Evolutionary conservation across 2,329 filamentous ascomycete species (phyloP).

Genomic region (Scortechinia acanthostroma): DNA sequence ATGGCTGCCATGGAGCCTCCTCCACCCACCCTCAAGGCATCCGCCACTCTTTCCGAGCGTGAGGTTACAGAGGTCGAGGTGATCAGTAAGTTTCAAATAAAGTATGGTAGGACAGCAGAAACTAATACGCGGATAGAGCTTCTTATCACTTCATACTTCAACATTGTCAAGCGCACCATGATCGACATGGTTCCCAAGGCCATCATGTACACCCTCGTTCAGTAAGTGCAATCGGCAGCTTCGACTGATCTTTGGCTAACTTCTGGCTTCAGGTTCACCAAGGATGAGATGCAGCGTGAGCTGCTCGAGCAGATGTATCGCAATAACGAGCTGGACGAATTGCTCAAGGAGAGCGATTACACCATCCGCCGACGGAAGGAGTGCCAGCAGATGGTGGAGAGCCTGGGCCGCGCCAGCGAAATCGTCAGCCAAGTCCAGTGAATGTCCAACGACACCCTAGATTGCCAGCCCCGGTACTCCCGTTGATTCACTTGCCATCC

Average conservation of each 20-base stretch:
- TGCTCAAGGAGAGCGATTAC: conserved; percentile 97
- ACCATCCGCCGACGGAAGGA: conserved; percentile 91
- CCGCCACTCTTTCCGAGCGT: conserved; percentile 84
- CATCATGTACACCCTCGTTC: conserved; percentile 93
- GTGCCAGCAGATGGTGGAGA: conserved; percentile 98
- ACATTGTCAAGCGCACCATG: conserved; percentile 96
- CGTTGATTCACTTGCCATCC: too few species aligned
- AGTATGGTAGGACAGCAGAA: too few species aligned
- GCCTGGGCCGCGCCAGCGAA: conserved; percentile 79
- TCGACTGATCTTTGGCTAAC: too few species aligned
- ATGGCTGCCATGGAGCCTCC: conserved; percentile 98
- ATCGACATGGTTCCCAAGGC: conserved; percentile 99
- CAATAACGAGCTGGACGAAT: conserved; percentile 78
- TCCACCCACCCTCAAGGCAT: conserved; percentile 86
- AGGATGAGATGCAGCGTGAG: conserved; percentile 97
- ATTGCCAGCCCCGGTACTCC: too few species aligned
- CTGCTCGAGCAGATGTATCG: conserved; percentile 97
- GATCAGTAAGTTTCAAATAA: conserved; percentile 68
- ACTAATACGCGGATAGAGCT: conserved; percentile 53
- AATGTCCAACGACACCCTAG: too few species aligned
- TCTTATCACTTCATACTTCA: conserved; percentile 92
- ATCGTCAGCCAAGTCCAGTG: conserved; percentile 72
- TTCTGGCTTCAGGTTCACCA: conserved; percentile 81
- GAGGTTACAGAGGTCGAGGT: conserved; percentile 96
- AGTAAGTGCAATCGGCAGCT: conserved; percentile 67